Base-by-base conservation (phyloP, 2,329 filamentous ascomycete species). In the Tolypocladium album region DNA sequence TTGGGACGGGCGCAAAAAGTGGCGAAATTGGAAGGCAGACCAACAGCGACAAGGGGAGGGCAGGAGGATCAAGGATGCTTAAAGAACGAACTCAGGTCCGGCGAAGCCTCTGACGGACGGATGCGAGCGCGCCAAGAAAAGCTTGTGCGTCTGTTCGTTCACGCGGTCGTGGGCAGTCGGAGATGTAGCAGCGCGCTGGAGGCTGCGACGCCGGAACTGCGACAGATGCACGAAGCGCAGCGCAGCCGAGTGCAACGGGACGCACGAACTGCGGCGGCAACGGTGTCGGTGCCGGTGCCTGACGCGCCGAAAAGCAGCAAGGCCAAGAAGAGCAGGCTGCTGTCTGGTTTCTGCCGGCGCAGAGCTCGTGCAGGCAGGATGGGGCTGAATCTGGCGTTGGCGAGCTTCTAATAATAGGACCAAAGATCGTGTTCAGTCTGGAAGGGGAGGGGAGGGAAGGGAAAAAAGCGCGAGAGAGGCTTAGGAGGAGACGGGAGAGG, bases 321-420 rank as follows among this genome's bases (percentile, higher is more conserved):
- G 20, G 31, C 20, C 50, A 34, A 55, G 40, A 39, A 38, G 40
- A 17, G 60, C 22, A 58, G 59, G 55, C 40, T 47, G 57, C 57
- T 60, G 58, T 60, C 61, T 59, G 55, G 27, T 31, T 22, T 57
- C 53, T 62, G 56, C 58, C 60, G 62, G 63, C 63, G 61, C 55
- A 57, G 55, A 27, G 31, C 20, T 45, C 31, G 64, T 65, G 68
- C 68, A 69, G 53, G 69, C 63, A 66, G 64, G 64, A 69, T 77
- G 77, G 76, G 77, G 78, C 76, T 78, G 76, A 75, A 78, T 76
- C 75, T 77, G 75, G 75, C 72, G 75, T 67, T 75, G 72, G 74
- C 72, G 75, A 75, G 76, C 69, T 79, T 74, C 78, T 79, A 80
- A 79, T 78, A 77, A 79, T 79, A 80, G 78, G 76, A 60, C 52